A percentile compares a stretch with the other conserved stretches of the same genome.
These are phyloP conservation scores for Terana coerulea DNA, from an alignment of 768 basidiomycete species.

Conservation along the genomic window DNA sequence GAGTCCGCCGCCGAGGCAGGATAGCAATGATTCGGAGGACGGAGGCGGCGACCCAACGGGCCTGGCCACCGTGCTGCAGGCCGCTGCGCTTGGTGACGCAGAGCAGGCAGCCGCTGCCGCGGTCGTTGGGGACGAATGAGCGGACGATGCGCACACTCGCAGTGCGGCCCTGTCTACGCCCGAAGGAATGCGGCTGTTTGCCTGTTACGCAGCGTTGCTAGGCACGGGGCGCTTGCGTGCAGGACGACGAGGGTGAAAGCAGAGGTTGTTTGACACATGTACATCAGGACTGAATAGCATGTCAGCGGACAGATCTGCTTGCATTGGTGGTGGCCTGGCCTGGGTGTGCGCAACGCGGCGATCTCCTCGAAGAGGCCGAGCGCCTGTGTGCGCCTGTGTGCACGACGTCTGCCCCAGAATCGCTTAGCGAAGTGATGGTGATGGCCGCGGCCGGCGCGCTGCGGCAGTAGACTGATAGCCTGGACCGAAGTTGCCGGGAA, in stretches of 20 bases:
- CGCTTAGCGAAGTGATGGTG: constrained; percentile 1
- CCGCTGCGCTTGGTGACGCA: constrained; percentile 21
- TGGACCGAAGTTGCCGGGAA: background rate
- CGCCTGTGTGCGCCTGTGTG: too few species aligned
- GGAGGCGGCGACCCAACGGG: constrained; percentile 28
- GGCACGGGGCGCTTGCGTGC: background rate
- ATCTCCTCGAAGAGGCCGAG: too few species aligned
- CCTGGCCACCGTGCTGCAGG: constrained; percentile 31
- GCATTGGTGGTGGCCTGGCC: too few species aligned
- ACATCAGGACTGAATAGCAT: too few species aligned
- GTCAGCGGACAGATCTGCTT: too few species aligned
- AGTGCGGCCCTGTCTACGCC: background rate
- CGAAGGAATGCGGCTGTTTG: background rate
- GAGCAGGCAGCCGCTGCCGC: constrained; percentile 29
- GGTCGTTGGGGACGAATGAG: constrained; percentile 29
- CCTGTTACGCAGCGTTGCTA: background rate
- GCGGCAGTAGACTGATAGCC: background rate
- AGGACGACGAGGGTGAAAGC: background rate
- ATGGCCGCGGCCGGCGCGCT: constrained; percentile 16
- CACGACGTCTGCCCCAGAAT: background rate
- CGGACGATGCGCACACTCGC: background rate
- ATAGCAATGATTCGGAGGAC: constrained; percentile 20
- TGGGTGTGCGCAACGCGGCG: too few species aligned
- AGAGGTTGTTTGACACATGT: too few species aligned
- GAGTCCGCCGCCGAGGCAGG: constrained; percentile 25